A percentile compares a stretch with the other conserved stretches of the same genome.
Conservation (phyloP, 2,329 filamentous ascomycete genomes). For the Talaromyces sp. region DNA sequence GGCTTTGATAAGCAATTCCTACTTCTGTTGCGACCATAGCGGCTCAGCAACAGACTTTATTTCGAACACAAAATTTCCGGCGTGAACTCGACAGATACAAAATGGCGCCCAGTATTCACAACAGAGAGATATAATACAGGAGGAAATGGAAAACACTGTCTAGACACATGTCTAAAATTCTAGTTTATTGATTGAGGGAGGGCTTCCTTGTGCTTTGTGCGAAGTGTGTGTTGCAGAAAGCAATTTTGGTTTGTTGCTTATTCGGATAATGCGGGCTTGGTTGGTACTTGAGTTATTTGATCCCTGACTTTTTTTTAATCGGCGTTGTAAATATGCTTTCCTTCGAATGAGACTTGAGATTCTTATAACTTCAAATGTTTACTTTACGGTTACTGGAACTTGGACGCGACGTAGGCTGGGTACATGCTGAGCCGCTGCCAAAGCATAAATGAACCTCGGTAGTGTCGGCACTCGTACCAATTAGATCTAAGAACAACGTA, state of each 20-base stretch:
- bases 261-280: conserved; percentile 9
- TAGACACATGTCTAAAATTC: conserved; percentile 1
- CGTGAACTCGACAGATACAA: not conserved
- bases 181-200: not conserved
- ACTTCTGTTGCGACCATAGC: not conserved
- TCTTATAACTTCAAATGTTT: not conserved
- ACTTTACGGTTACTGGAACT: not conserved
- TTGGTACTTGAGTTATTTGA: conserved; percentile 10
- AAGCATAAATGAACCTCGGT: not conserved
- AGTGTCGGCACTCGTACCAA: not conserved
- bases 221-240: conserved; percentile 4
- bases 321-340: conserved; percentile 13
- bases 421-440: not conserved
- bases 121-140: not conserved
- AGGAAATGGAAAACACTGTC: not conserved
- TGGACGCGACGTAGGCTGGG: not conserved
- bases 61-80: not conserved
- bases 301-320: conserved; percentile 11
- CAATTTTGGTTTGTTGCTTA: conserved; percentile 3
- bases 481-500: not conserved
- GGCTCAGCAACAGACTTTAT: not conserved
- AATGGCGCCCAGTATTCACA: not conserved
- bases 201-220: conserved; percentile 10
- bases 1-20: not conserved
- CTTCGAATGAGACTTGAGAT: not conserved